phyloP scores from a whole-genome alignment of 306 rosid species.

The Oemleria cerasiformis region DNA sequence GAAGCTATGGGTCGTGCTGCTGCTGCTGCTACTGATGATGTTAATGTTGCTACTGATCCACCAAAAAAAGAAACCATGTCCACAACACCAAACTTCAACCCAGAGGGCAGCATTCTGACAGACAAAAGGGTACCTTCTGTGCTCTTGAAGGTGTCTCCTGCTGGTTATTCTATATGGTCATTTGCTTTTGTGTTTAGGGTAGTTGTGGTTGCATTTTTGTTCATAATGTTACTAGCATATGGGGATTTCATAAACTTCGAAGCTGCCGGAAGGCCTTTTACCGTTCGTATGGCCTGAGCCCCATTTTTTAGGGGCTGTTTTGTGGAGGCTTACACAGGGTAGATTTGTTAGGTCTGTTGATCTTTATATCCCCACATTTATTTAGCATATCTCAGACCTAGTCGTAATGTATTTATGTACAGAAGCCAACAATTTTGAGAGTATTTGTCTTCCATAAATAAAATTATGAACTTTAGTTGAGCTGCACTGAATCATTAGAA shows the following conservation, averaged over 20 bases:
- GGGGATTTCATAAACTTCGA: slow-evolving; percentile 51
- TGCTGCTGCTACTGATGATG: background rate
- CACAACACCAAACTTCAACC: slow-evolving; percentile 13
- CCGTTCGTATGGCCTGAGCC: slow-evolving; percentile 17
- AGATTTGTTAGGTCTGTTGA: slow-evolving; percentile 24
- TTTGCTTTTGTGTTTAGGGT: slow-evolving; percentile 37
- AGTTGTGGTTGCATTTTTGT: slow-evolving; percentile 36
- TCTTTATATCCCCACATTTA: slow-evolving; percentile 11
- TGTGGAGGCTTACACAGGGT: slow-evolving; percentile 29
- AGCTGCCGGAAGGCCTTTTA: slow-evolving; percentile 28
- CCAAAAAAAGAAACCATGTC: slow-evolving; percentile 17
- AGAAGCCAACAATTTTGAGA: slow-evolving; percentile 1
- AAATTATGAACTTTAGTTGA: background rate
- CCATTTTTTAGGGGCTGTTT: slow-evolving; percentile 22
- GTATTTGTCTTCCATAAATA: background rate
- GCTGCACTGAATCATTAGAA: background rate
- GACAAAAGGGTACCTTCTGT: slow-evolving; percentile 27
- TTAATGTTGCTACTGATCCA: slow-evolving; percentile 8
- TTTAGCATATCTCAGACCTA: background rate
- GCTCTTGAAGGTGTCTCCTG: slow-evolving; percentile 30
- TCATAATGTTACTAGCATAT: slow-evolving; percentile 43
- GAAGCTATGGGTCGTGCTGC: slow-evolving; percentile 20
- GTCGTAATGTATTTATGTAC: background rate
- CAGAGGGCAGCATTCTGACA: slow-evolving; percentile 22
- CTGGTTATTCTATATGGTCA: slow-evolving; percentile 32